Evolutionary conservation across 768 basidiomycete species (phyloP).

Genomic region (Termitomyces sp.): DNA sequence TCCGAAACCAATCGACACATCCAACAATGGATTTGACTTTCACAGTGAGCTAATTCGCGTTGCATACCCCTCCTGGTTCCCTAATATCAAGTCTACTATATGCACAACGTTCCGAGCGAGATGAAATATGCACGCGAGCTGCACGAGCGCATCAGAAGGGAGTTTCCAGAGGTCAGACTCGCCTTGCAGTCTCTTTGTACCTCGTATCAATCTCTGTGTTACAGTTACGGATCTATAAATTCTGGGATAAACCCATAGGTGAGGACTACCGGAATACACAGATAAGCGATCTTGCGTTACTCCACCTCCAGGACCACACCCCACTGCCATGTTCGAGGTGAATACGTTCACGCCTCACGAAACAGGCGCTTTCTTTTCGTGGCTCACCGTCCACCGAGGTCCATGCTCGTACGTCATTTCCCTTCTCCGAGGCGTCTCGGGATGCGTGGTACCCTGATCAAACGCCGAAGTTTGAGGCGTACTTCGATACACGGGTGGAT

Average conservation of each 20-base stretch:
- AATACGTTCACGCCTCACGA: slow-evolving; percentile 64
- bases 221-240: slow-evolving; percentile 54
- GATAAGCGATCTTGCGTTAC: neutral
- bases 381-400: slow-evolving; percentile 62
- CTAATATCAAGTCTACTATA: slow-evolving; percentile 52
- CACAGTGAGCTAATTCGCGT: slow-evolving; percentile 42
- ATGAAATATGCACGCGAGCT: slow-evolving; percentile 45
- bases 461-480: neutral
- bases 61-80: neutral
- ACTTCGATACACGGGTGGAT: neutral
- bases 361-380: slow-evolving; percentile 64
- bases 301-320: slow-evolving; percentile 47
- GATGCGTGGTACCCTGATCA: neutral
- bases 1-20: slow-evolving; percentile 45
- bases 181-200: neutral
- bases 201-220: slow-evolving; percentile 1
- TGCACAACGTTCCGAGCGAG: slow-evolving; percentile 38
- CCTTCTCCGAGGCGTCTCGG: neutral
- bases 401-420: slow-evolving; percentile 56
- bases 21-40: slow-evolving; percentile 66
- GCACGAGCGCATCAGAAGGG: slow-evolving; percentile 52
- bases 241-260: slow-evolving; percentile 65
- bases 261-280: slow-evolving; percentile 4
- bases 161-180: slow-evolving; percentile 61
- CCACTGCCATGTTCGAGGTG: slow-evolving; percentile 69